Evolutionary conservation across 441 rosid genomes (phyloP).

Genomic region (Arabidopsis lyrata): DNA sequence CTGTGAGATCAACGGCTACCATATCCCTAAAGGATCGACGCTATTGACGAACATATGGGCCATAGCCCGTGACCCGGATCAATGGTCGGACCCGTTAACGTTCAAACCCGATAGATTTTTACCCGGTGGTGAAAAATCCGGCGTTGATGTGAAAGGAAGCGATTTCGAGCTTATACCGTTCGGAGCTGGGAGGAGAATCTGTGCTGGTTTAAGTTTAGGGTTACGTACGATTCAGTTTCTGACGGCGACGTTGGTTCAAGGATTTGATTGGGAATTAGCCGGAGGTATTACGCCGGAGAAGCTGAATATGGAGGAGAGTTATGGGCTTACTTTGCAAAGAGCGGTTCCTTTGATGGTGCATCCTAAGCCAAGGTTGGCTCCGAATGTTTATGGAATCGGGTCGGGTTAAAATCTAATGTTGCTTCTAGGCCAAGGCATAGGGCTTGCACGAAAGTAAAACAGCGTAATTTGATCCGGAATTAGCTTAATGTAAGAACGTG

Average conservation of each 20-base stretch:
- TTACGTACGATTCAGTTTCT: constrained; percentile 69
- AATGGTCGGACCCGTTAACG: constrained; percentile 66
- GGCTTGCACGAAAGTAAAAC: constrained; percentile 6
- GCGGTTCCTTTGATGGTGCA: constrained; percentile 64
- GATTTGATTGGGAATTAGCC: constrained; percentile 70
- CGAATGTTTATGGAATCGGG: constrained; percentile 39
- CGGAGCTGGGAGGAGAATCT: constrained; percentile 87
- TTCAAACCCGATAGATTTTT: constrained; percentile 71
- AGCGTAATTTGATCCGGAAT: constrained; percentile 5
- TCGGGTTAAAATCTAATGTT: constrained; percentile 19
- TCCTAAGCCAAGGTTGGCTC: constrained; percentile 60
- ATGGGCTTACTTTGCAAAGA: constrained; percentile 72
- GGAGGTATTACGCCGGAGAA: constrained; percentile 54
- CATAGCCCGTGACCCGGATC: constrained; percentile 65
- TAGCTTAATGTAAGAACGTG: not conserved
- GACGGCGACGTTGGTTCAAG: constrained; percentile 74
- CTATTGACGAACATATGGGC: constrained; percentile 71
- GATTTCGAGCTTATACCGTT: constrained; percentile 88
- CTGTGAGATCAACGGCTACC: constrained; percentile 61
- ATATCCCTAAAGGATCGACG: constrained; percentile 63
- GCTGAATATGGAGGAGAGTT: constrained; percentile 76
- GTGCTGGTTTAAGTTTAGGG: constrained; percentile 82
- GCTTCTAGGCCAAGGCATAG: constrained; percentile 19
- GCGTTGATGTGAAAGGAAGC: constrained; percentile 70
- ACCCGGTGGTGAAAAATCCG: constrained; percentile 58